Percentiles rank a stretch among this genome's conserved stretches.
Evolutionary conservation across 2,329 filamentous ascomycete species (phyloP).

Genomic region (Cercospora zeina): DNA sequence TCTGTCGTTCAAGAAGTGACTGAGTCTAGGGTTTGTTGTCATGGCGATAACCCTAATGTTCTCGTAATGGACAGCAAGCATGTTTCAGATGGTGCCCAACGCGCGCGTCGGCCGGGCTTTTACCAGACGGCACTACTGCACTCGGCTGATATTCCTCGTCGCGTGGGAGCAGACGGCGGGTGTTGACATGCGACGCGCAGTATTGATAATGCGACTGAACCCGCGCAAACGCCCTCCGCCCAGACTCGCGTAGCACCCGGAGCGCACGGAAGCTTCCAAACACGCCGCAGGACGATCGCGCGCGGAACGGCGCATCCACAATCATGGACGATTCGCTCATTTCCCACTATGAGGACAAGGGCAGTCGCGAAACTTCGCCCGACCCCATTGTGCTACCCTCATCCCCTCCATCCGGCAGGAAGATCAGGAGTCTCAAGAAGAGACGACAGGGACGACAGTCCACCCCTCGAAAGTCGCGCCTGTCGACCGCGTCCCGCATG

Average conservation of each 20-base stretch:
- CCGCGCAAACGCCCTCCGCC: background rate
- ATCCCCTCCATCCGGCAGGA: constrained; percentile 34
- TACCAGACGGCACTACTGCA: constrained; percentile 8
- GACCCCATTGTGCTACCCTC: constrained; percentile 41
- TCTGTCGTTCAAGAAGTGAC: background rate
- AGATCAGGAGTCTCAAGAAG: constrained; percentile 9
- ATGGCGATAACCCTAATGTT: constrained; percentile 5
- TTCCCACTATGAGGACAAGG: constrained; percentile 12
- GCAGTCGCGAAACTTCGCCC: constrained; percentile 35
- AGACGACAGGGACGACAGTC: constrained; percentile 3
- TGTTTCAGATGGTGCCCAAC: constrained; percentile 13
- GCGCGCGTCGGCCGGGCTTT: constrained; percentile 9
- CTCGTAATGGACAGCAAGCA: constrained; percentile 8
- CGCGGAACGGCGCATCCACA: background rate
- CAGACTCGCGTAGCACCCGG: background rate
- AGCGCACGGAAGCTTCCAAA: constrained; percentile 8
- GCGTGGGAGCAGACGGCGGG: background rate
- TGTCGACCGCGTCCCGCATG: constrained; percentile 24
- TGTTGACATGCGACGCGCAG: constrained; percentile 11
- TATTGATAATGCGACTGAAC: background rate
- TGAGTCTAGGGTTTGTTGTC: background rate
- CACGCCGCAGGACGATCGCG: background rate
- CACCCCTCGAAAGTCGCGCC: constrained; percentile 21
- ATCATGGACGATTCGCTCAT: constrained; percentile 9
- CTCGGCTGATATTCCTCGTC: background rate